phyloP scores from a whole-genome alignment of 2,329 filamentous ascomycete genomes.

The Ophiostoma australiae region DNA sequence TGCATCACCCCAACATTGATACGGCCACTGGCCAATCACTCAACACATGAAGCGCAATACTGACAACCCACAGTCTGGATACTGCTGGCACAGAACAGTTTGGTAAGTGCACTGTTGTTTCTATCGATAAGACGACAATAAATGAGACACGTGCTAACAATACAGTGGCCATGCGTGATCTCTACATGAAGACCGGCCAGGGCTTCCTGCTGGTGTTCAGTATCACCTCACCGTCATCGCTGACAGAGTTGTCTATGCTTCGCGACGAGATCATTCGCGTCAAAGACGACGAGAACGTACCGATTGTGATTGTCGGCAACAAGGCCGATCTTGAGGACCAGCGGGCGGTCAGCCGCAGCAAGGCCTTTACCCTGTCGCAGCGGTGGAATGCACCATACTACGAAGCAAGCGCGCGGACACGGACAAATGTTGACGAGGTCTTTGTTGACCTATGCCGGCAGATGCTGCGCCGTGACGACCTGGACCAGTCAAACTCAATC shows the following conservation, averaged over 20 bases:
- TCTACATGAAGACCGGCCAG: slow-evolving; percentile 92
- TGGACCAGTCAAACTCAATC: slow-evolving; percentile 33
- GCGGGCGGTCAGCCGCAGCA: slow-evolving; percentile 68
- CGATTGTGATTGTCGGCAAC: slow-evolving; percentile 87
- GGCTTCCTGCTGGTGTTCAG: slow-evolving; percentile 89
- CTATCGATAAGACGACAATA: neutral
- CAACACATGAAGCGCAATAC: slow-evolving; percentile 18
- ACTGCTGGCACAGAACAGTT: slow-evolving; percentile 91
- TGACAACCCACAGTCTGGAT: slow-evolving; percentile 56
- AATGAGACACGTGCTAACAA: neutral
- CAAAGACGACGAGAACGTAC: slow-evolving; percentile 79
- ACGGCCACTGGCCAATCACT: slow-evolving; percentile 22
- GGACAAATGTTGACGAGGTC: slow-evolving; percentile 85
- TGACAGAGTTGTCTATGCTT: slow-evolving; percentile 73
- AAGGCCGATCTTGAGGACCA: slow-evolving; percentile 88
- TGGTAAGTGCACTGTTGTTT: slow-evolving; percentile 51
- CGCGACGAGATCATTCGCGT: slow-evolving; percentile 87
- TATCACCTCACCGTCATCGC: slow-evolving; percentile 79
- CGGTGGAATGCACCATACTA: slow-evolving; percentile 88
- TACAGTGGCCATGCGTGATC: slow-evolving; percentile 64
- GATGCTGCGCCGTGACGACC: slow-evolving; percentile 69
- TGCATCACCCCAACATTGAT: slow-evolving; percentile 33
- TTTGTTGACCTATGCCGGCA: slow-evolving; percentile 81
- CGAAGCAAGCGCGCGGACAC: slow-evolving; percentile 76
- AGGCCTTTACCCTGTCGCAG: slow-evolving; percentile 79